Conservation (phyloP, 495 filamentous ascomycete genomes). For the Penicillium paxilli region DNA sequence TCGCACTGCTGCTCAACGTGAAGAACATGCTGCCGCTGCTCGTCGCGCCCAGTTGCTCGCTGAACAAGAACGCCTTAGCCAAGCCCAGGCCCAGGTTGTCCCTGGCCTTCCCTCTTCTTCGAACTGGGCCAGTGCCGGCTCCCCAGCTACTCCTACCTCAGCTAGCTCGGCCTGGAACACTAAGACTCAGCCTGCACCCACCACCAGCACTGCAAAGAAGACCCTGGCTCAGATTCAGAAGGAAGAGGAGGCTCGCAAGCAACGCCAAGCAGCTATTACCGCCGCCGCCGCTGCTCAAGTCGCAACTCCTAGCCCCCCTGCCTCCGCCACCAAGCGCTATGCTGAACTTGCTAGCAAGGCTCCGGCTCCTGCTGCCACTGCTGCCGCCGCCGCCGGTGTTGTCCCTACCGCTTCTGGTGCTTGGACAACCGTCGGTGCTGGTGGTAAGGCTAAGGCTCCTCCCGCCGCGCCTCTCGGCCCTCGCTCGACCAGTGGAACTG, state of each 20-base stretch:
- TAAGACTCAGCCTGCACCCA: conserved; percentile 50
- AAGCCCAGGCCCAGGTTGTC: conserved; percentile 54
- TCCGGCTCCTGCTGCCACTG: conserved; percentile 36
- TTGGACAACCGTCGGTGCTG: conserved; percentile 96
- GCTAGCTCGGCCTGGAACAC: conserved; percentile 64
- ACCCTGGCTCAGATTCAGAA: conserved; percentile 95
- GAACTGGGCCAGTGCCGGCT: conserved; percentile 81
- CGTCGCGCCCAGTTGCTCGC: conserved; percentile 67
- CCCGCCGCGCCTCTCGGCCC: conserved; percentile 55
- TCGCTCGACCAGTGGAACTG: conserved; percentile 55
- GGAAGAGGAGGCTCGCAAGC: conserved; percentile 91
- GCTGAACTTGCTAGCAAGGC: conserved; percentile 90
- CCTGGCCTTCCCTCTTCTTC: conserved; percentile 84
- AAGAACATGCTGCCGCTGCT: conserved; percentile 78
- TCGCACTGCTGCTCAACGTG: conserved; percentile 85
- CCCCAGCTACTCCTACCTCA: conserved; percentile 57
- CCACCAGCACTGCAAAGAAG: conserved; percentile 66
- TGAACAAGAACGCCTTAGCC: conserved; percentile 79
- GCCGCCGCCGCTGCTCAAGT: conserved; percentile 53
- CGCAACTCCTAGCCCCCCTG: conserved; percentile 45
- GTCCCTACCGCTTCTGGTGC: conserved; percentile 50
- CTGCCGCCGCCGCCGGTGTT: conserved; percentile 30
- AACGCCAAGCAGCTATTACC: conserved; percentile 58
- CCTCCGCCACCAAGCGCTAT: conserved; percentile 81
- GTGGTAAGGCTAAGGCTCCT: conserved; percentile 82